Evolutionary conservation across 345 rosid genomes (phyloP).

Genomic region (Populus euphratica): DNA sequence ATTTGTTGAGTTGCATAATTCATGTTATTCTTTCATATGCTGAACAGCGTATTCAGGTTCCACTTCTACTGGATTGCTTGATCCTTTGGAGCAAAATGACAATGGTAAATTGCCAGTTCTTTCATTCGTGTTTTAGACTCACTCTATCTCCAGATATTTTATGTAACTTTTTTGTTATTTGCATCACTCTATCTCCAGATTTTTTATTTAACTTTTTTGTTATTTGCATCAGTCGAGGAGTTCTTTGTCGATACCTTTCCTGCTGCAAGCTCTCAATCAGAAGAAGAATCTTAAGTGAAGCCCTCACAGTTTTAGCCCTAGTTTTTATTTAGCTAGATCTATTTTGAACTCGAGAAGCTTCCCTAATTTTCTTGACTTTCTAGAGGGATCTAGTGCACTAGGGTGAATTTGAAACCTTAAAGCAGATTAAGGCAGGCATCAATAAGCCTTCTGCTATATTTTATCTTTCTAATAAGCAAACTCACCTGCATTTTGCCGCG

Average conservation of each 20-base stretch:
- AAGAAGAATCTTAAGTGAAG: background rate
- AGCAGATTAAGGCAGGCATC: background rate
- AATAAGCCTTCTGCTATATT: background rate
- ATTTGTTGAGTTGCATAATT: background rate
- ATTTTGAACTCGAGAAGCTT: background rate
- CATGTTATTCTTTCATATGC: background rate
- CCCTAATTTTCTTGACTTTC: background rate
- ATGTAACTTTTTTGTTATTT: background rate
- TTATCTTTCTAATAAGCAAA: background rate
- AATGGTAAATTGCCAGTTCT: background rate
- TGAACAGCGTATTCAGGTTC: background rate
- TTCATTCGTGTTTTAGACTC: background rate
- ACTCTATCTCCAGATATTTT: background rate
- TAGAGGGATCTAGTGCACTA: background rate
- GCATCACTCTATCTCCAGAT: background rate
- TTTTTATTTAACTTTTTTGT: background rate
- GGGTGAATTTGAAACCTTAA: background rate
- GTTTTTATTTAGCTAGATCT: too few relatives aligned
- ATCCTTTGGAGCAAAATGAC: slow-evolving; percentile 1
- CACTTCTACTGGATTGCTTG: background rate
- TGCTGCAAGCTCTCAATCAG: background rate
- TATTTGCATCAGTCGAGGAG: slow-evolving; percentile 7
- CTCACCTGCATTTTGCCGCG: too few relatives aligned
- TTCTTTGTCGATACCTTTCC: background rate
- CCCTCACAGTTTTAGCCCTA: background rate